Evolutionary conservation across 1,139 yeast genomes (phyloP), one percentile per base, ranked within the genome.

Genomic region (Yamadazyma pseudoaaseri): DNA sequence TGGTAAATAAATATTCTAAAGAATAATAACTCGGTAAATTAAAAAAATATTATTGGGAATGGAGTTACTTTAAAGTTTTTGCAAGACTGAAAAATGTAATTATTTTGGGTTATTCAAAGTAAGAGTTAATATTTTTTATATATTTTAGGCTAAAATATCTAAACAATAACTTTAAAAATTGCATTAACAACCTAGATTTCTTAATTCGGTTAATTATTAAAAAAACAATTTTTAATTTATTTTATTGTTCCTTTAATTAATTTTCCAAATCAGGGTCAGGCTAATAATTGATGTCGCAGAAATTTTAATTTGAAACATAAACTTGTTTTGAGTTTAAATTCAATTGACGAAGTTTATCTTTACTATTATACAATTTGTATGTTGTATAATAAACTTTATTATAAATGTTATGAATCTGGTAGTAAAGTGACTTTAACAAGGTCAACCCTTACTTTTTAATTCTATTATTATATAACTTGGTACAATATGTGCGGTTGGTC

Each of bases 101-200:
- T 8, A 6, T 8, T 22, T 22, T 9, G 25, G 12, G 7, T 11
- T 22, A 22, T 7, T 27, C 3, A n/a, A 17, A 9, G 31, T 4
- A 15, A 20, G 16, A 22, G 12, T 11, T 6, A 10, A 9, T 22
- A 8, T 22, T 22, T 16, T 29, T 23, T 7, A 12, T 9, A 22
- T 22, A 8, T 16, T 29, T 29, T 29, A 29, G 32, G 26, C 32
- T 29, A 29, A 29, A 29, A 21, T 22, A 25, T 16, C 16, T 29
- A 16, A 29, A 29, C 26, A 29, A 8, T 29, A 14, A 7, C 16
- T 22, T 21, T 21, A 20, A 20, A n/a, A 16, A 10, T 22, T 16
- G 12, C n/a, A 11, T 21, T 22, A n/a, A 23, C 16, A 29, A 16
- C 25, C 16, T 16, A 23, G 2, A 3, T 23, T 32, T 27, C 35